Evolutionary conservation across 257 asterid species (phyloP), one percentile per base, ranked within the genome.

Genomic region (Scutellaria minor): DNA sequence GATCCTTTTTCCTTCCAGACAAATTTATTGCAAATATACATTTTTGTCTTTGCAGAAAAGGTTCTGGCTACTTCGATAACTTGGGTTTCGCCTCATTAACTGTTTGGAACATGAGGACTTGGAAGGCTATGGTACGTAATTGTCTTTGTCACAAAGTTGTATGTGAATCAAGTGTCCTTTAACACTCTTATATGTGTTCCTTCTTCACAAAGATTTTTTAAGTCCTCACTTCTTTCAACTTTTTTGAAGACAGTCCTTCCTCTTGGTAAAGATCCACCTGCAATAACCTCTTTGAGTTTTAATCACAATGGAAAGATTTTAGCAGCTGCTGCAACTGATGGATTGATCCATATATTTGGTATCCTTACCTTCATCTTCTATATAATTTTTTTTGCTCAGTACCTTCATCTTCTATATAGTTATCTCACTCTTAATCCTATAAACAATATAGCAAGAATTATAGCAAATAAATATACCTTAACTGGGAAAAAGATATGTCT

Each of bases 301-400:
- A 94, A 89, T 76, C 99, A 94, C 83, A 94, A 94, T 41, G 99
- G 99, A 75, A 91, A 94, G 89, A 93, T 94, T 79, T 85, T 94
- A 83, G 99, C 99, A 63, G 99, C 99, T 75, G 97, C 95, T 61
- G 97, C 99, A 66, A 78, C 87, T 70, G 99, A 94, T 84, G 97
- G 97, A 77, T 83, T 94, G 97, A 89, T 94, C 80, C 99, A 94
- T 77, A 94, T 94, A 88, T 94, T 94, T 80, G 99, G 99, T 91
- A 94, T 91, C 91, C 96, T 88, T 87, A 45, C 74, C 27, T 35
- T 66, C 52, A 50, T 42, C 20, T 6, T 2, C 39, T 15, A 31
- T 37, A 37, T 6, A 48, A 65, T 44, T 37, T 18, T 18, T 18
- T 18, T 18, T 18, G 18, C 18, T 18, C 18, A 18, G 18, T 87